Base-by-base conservation (phyloP, 169 alveolate species). In the Ophryocystis elektroscirrha region DNA sequence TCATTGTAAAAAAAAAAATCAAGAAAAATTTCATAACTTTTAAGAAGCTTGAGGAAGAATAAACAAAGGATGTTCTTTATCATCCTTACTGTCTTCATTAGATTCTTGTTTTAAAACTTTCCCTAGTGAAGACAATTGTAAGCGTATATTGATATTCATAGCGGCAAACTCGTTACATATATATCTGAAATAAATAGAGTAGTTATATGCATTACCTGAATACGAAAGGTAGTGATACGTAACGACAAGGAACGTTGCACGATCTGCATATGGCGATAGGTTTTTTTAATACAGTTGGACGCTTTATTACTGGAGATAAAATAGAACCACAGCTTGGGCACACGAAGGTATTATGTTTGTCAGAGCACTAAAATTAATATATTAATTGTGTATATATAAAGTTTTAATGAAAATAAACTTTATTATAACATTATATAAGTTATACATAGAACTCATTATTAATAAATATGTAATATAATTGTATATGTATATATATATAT, bases 291-390 rank as follows among this genome's bases (percentile, higher is more conserved):
- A 60, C 70, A n/a, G 38, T 51, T 3, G 51, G 38, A 19, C 64
- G 64, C 19, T 56, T 55, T 15, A 51, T 45, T 16, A 54, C 24
- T 18, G 71, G 64, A 12, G 71, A 47, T 6, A 88, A 56, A 48
- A 93, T 77, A 45, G 88, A 78, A 30, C 99, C 99, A 53, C 99
- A 93, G 39, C 79, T 75, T 22, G 94, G 94, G 50, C 99, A 93
- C 28, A 87, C 89, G 74, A 79, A 87, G 35, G 96, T 95, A 70
- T 81, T 87, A 62, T 91, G 92, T 37, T 87, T 91, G 68, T 93
- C 99, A 24, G 97, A 87, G 54, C 96, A 87, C 66, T 78, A 76
- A 62, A 44, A 26, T 2, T 36, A 53, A 5, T 30, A 16, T 30
- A 48, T 16, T 6, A 35, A 2, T 16, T 12, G 16, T 35, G 41